Base-by-base conservation (phyloP, 164 flowering plant genomes). In the Dillenia turbinata region DNA sequence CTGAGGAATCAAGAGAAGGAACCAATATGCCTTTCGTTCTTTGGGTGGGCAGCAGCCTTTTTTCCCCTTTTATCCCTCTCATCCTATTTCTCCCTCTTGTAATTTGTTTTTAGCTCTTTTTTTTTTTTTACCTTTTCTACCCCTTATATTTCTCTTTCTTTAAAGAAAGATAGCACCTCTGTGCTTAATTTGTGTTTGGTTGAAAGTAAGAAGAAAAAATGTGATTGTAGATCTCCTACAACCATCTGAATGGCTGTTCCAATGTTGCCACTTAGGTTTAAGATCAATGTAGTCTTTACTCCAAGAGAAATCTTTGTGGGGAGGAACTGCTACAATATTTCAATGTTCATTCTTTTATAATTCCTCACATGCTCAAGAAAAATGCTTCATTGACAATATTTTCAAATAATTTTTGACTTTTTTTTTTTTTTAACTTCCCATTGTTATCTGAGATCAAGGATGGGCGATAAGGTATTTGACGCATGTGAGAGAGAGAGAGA, bases 201-300 rank as follows among this genome's bases (percentile, higher is more conserved):
- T 61, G 79, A 78, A 33, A 33, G 79, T 69, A 73, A 67, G 70
- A 67, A 76, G 73, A 70, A 61, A 71, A 51, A 61, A 71, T 69
- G 75, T 73, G 78, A 72, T 81, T 78, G 83, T 83, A 81, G 92
- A 77, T 73, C 81, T 80, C 78, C 82, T 77, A 66, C 82, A 75
- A 65, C 71, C 61, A 57, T n/a, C n/a, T n/a, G n/a, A n/a, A n/a
- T n/a, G 73, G 74, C 71, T 76, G 79, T 75, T 71, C 40, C 69
- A 59, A 71, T 78, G 63, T 71, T 78, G 77, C 72, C 72, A 51
- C 76, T 33, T 76, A 68, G 84, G 74, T 72, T 75, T 60, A 74
- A 67, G 71, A 57, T 75, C 47, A 74, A 68, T 75, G 74, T 74
- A 69, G 67, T 54, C 48, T 63, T 73, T 65, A 46, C 56, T 53